A percentile compares a stretch with the other conserved stretches of the same genome.
Conservation (phyloP, 306 rosid species). For the Rosa persica region DNA sequence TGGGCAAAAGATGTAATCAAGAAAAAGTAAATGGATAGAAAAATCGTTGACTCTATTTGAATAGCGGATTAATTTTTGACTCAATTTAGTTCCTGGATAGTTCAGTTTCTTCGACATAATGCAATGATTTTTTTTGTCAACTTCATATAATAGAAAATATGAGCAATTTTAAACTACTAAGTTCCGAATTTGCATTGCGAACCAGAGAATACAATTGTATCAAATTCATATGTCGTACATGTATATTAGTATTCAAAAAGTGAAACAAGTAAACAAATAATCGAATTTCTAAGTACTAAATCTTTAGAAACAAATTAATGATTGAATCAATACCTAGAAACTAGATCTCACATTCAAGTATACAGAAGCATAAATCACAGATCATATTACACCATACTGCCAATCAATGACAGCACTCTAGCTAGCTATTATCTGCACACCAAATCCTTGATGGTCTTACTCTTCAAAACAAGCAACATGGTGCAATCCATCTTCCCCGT, state of each 20-base stretch:
- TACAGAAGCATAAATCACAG: background rate
- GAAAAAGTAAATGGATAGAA: too few relatives aligned
- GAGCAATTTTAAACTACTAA: too few relatives aligned
- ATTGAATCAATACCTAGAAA: background rate
- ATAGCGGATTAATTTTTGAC: background rate
- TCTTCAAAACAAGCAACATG: conserved; percentile 45
- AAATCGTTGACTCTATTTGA: too few relatives aligned
- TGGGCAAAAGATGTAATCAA: background rate
- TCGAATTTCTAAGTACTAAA: background rate
- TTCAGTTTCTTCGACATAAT: too few relatives aligned
- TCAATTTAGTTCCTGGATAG: background rate
- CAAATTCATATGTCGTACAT: background rate
- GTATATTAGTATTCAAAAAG: background rate
- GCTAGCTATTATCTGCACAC: conserved; percentile 25
- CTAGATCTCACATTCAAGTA: conserved; percentile 3
- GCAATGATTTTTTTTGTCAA: too few relatives aligned
- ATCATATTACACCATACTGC: background rate
- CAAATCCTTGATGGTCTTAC: conserved; percentile 33
- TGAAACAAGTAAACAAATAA: background rate
- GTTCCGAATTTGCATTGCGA: background rate
- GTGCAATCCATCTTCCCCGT: conserved; percentile 43
- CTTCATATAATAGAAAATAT: too few relatives aligned
- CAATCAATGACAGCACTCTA: background rate
- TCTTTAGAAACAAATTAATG: background rate
- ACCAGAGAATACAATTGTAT: background rate